Base-by-base conservation (phyloP, 495 filamentous ascomycete genomes). In the Daldinia grandis region DNA sequence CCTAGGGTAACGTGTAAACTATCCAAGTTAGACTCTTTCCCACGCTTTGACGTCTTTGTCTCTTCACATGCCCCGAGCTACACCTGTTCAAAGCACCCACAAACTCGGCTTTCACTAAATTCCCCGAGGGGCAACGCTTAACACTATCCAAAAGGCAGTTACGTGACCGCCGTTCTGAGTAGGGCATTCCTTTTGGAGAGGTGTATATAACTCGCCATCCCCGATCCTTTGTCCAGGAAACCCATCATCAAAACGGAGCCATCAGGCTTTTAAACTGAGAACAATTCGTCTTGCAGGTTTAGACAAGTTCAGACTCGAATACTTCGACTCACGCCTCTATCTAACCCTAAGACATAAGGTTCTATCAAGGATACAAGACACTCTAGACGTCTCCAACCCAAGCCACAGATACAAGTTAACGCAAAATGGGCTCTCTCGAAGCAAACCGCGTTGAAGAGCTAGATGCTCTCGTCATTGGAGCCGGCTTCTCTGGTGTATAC, bases 401-500 rank as follows among this genome's bases (percentile, higher is more conserved):
- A 31, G 17, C 10, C 25, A 28, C 14, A 21, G n/a, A 24, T 47
- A 24, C 15, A 42, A 47, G n/a, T 58, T 24, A 40, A 27, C n/a
- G 27, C 35, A 68, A 60, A 50, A 72, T 72, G 69, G 69, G 64
- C 56, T 72, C 69, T 7, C 27, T 37, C 28, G 59, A 67, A 30
- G 24, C n/a, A 49, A 68, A 27, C 25, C n/a, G 31, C 10, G 28
- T 68, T 19, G 64, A 73, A 12, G 77, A 89, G 25, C 66, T 84
- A 24, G 87, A 89, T 61, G 81, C 77, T 53, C 72, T 87, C 17
- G 79, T 87, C 59, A 81, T 88, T 17, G 86, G 86, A 6, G 85
- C 80, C 19, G 86, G 86, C 8, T 87, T 87, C 44, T 75, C 79
- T 65, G 75, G 75, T 19, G 68, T 77, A 9, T 77, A 76, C 37